Percentiles rank a stretch among this genome's conserved stretches.
Evolutionary conservation across 495 filamentous ascomycete species (phyloP).

Genomic region (Penicillium pulvis): DNA sequence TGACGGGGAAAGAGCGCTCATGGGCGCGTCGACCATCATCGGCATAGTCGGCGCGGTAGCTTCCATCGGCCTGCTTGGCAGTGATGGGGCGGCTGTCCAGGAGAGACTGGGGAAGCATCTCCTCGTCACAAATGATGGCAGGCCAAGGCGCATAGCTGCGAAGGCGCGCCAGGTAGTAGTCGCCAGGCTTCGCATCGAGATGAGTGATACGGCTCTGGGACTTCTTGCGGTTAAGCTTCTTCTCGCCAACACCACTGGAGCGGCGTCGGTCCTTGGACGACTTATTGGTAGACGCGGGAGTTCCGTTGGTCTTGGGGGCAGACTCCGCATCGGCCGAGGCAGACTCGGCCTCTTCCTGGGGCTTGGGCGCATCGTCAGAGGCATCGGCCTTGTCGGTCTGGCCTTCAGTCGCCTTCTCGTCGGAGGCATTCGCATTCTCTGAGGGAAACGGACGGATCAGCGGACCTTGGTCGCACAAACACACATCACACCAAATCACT

Average conservation of each 20-base stretch:
- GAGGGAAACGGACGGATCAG: constrained; percentile 25
- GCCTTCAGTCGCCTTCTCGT: constrained; percentile 34
- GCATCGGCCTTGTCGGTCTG: constrained; percentile 29
- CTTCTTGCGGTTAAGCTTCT: constrained; percentile 83
- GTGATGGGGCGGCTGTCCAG: constrained; percentile 76
- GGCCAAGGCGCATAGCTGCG: constrained; percentile 93
- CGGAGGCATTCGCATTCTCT: constrained; percentile 31
- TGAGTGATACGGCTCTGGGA: constrained; percentile 70
- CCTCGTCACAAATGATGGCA: constrained; percentile 85
- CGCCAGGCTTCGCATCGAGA: constrained; percentile 77
- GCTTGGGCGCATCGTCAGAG: constrained; percentile 33
- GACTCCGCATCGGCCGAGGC: constrained; percentile 23
- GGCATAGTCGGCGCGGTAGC: constrained; percentile 78
- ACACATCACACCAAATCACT: not conserved
- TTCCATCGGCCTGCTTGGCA: constrained; percentile 75
- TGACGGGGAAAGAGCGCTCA: constrained; percentile 86
- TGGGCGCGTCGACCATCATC: constrained; percentile 80
- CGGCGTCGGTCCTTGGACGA: constrained; percentile 64
- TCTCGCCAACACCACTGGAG: constrained; percentile 61
- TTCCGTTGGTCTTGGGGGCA: constrained; percentile 44
- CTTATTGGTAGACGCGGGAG: constrained; percentile 48
- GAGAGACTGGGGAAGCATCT: constrained; percentile 77
- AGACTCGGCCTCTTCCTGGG: constrained; percentile 31
- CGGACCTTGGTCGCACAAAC: constrained; percentile 27
- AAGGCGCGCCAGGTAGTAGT: constrained; percentile 83